Conservation (phyloP, 257 asterid species). For the Ajuga chamaepitys region DNA sequence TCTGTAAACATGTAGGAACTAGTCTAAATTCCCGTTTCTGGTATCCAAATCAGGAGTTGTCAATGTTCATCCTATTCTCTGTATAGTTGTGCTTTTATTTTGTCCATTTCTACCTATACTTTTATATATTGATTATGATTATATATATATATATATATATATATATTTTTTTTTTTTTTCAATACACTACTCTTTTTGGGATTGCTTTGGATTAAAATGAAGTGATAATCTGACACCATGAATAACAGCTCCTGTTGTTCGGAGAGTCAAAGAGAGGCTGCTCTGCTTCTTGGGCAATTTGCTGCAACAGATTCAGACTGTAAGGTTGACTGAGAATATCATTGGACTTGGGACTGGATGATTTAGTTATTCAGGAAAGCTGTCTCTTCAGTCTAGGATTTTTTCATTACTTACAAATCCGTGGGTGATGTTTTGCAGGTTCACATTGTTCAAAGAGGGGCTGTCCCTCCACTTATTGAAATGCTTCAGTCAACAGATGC, state of each 20-base stretch:
- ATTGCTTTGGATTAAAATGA: conserved; percentile 11
- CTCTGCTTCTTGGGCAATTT: conserved; percentile 96
- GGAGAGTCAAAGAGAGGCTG: conserved; percentile 99
- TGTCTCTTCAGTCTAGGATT: not conserved
- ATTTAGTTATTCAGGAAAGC: not conserved
- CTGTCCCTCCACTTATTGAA: conserved; percentile 86
- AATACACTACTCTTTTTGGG: too few species aligned
- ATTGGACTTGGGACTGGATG: not conserved
- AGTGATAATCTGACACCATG: conserved; percentile 3
- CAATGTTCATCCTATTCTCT: not conserved
- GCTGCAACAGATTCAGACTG: conserved; percentile 99
- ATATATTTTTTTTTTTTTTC: too few species aligned
- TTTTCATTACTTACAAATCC: conserved; percentile 4
- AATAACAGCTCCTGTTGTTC: conserved; percentile 81
- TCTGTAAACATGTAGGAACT: not conserved
- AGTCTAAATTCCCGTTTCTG: not conserved
- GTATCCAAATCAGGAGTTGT: not conserved
- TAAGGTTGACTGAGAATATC: conserved; percentile 62
- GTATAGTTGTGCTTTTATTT: not conserved
- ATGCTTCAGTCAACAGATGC: conserved; percentile 94
- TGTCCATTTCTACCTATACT: not conserved
- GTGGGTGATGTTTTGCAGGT: conserved; percentile 42
- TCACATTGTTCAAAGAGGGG: conserved; percentile 99
- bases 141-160: too few species aligned
- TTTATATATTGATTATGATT: too few species aligned